phyloP scores from a whole-genome alignment of 495 filamentous ascomycete species.

The Beverwykella pulmonaria region DNA sequence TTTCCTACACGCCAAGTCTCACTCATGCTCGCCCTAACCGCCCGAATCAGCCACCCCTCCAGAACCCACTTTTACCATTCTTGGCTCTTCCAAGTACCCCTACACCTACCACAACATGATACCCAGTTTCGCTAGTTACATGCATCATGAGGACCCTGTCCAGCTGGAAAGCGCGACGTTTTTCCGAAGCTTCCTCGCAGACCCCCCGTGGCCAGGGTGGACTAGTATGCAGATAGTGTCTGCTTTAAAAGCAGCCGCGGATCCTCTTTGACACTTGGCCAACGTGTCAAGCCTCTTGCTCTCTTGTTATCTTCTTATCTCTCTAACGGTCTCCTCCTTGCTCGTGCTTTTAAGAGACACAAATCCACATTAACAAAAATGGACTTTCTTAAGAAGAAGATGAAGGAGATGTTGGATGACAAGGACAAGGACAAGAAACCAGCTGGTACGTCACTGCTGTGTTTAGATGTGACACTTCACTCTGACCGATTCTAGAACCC shows the following conservation, averaged over 20 bases:
- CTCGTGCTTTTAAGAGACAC: not conserved
- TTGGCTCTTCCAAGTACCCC: not conserved
- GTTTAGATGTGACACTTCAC: not conserved
- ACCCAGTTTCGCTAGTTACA: not conserved
- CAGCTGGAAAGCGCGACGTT: constrained; percentile 1
- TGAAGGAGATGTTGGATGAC: constrained; percentile 30
- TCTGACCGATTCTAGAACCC: not conserved
- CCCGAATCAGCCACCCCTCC: constrained; percentile 1
- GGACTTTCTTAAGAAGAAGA: constrained; percentile 35
- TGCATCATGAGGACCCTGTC: not conserved
- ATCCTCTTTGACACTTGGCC: not conserved
- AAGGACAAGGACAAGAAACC: constrained; percentile 18
- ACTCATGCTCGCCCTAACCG: constrained; percentile 19
- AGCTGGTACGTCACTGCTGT: not conserved
- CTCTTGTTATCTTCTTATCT: too few species aligned
- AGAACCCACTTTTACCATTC: too few species aligned
- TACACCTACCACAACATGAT: not conserved
- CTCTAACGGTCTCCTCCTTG: too few species aligned
- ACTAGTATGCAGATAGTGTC: not conserved
- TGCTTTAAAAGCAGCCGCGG: not conserved
- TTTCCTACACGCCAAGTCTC: constrained; percentile 21
- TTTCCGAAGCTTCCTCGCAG: not conserved
- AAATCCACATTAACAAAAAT: not conserved
- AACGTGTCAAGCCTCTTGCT: too few species aligned
- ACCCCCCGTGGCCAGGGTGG: too few species aligned